Evolutionary conservation across 192 early-diverging fungal genomes (phyloP).

Genomic region (Coemansia sp.): DNA sequence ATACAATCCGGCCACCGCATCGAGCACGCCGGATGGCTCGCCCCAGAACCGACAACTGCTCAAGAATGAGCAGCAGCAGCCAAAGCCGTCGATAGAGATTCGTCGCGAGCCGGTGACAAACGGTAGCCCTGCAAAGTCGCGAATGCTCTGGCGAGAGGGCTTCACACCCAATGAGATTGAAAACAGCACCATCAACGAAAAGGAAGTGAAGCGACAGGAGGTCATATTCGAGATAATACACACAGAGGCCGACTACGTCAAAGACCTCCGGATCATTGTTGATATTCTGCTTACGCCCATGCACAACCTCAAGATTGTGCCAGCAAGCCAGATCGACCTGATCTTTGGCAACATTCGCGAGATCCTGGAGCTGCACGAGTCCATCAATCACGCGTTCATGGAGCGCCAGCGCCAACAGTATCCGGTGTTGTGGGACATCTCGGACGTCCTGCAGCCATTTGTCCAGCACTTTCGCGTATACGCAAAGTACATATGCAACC

Average conservation of each 20-base stretch:
- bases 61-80: constrained; percentile 10
- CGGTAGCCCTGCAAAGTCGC: constrained; percentile 46
- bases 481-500: constrained; percentile 58
- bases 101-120: constrained; percentile 14
- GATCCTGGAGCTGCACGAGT: constrained; percentile 56
- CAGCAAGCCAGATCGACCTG: constrained; percentile 49
- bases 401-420: constrained; percentile 59
- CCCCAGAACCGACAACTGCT: background rate
- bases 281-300: constrained; percentile 63
- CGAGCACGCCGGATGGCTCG: constrained; percentile 23
- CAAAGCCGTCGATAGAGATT: constrained; percentile 26
- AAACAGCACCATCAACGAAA: constrained; percentile 59
- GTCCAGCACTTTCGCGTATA: constrained; percentile 54
- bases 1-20: background rate
- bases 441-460: constrained; percentile 56
- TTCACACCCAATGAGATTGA: constrained; percentile 59
- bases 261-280: constrained; percentile 80
- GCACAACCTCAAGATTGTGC: constrained; percentile 44
- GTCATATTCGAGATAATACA: constrained; percentile 90
- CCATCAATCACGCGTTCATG: constrained; percentile 54
- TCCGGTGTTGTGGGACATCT: constrained; percentile 56
- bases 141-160: constrained; percentile 58
- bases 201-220: constrained; percentile 87
- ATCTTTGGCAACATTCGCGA: constrained; percentile 56
- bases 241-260: constrained; percentile 89